These are phyloP conservation scores for Boletus eberwhitei DNA, from an alignment of 768 basidiomycete genomes.

Conservation along the genomic window DNA sequence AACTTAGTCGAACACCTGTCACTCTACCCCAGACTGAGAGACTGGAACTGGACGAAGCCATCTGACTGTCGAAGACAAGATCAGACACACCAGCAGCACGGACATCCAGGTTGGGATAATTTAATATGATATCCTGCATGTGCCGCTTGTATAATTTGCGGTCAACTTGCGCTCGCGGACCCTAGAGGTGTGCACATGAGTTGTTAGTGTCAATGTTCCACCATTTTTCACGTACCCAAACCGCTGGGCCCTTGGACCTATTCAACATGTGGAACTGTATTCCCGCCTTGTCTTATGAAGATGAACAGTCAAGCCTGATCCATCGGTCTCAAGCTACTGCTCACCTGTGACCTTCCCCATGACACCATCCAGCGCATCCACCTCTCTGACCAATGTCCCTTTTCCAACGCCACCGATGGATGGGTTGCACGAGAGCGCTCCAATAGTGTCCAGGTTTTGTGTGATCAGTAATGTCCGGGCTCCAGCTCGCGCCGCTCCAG, in stretches of 20 bases:
- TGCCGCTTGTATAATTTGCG: conserved; percentile 76
- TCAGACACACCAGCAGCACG: conserved; percentile 76
- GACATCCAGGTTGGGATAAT: conserved; percentile 68
- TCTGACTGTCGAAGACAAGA: conserved; percentile 58
- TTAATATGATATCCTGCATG: conserved; percentile 68
- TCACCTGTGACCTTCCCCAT: conserved; percentile 81
- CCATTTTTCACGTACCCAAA: conserved; percentile 63
- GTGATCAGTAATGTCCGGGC: conserved; percentile 80
- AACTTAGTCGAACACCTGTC: conserved; percentile 67
- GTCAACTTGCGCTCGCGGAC: conserved; percentile 87
- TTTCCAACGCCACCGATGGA: conserved; percentile 92
- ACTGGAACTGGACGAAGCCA: conserved; percentile 22
- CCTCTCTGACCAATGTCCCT: conserved; percentile 85
- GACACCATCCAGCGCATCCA: conserved; percentile 86
- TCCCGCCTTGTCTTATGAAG: conserved; percentile 69
- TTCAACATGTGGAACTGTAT: conserved; percentile 89
- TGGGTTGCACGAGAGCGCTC: conserved; percentile 87
- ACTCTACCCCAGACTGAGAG: conserved; percentile 48
- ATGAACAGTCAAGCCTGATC: background rate
- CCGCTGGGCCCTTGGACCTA: conserved; percentile 81
- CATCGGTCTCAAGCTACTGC: conserved; percentile 13
- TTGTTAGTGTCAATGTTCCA: background rate
- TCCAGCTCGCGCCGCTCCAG: conserved; percentile 79
- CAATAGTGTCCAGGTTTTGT: conserved; percentile 76
- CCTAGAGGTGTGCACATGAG: conserved; percentile 41